Base-by-base conservation (phyloP, 192 early-diverging fungal species). In the Spizellomyces punctatus region DNA sequence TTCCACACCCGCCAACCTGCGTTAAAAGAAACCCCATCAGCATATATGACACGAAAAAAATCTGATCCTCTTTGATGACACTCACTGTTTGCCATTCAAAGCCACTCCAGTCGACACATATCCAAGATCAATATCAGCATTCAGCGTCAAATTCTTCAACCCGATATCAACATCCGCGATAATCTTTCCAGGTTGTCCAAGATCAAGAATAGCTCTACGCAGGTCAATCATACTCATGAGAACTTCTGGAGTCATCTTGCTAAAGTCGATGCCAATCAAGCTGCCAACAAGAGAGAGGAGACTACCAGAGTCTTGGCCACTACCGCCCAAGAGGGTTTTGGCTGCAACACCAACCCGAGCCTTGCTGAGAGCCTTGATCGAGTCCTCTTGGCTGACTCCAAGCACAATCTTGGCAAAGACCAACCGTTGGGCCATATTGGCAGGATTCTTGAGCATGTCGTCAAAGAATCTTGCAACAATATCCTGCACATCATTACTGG, bases 381-480 rank as follows among this genome's bases (percentile, higher is more conserved):
- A 58, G 36, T 49, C 52, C 36, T n/a, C 73, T 64, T 79, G 5
- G 54, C 50, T 60, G 46, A 62, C 27, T 12, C 77, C 77, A 61
- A 79, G 75, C 10, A 42, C 58, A n/a, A 71, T 36, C 43, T 71
- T 63, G 43, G 10, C 21, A 45, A 64, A 61, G 45, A 46, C 68
- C n/a, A 75, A 43, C 19, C 41, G 63, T 45, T 75, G 61, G 9
- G 48, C 67, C 57, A 63, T 64, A 50, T 47, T 54, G 6, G 16
- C 43, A 6, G 64, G 9, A 14, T 64, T 69, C 6, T 10, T 54
- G 22, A 54, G 10, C 17, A 75, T 10, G 12, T 74, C 72, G 10
- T 67, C 50, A 52, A 69, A 68, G 63, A 79, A 46, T 17, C 48
- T 43, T 44, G 50, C 65, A 41, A 79, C 77, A 9, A 48, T 60